phyloP scores from a whole-genome alignment of 192 early-diverging fungal species.

The Rhizophagus clarus region DNA sequence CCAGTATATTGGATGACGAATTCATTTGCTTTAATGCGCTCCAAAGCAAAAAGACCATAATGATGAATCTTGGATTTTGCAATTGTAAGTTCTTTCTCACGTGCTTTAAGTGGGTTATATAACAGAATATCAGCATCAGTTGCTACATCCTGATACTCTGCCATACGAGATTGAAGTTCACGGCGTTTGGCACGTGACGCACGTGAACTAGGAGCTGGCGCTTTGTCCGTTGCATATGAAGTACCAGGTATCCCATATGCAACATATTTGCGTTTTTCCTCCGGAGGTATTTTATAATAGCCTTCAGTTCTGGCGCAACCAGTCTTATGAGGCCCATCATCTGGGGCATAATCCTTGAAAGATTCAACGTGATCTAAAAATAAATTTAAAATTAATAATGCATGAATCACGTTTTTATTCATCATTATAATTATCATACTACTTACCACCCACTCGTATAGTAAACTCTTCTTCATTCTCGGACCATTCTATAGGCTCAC shows the following conservation, averaged over 20 bases:
- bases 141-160: neutral
- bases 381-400: neutral
- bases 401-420: neutral
- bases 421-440: neutral
- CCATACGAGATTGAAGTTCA: slow-evolving; percentile 36
- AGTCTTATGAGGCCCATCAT: slow-evolving; percentile 44
- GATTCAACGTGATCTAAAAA: neutral
- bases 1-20: slow-evolving; percentile 99
- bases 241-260: slow-evolving; percentile 43
- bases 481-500: neutral
- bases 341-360: slow-evolving; percentile 1
- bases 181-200: slow-evolving; percentile 9
- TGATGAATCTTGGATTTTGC: slow-evolving; percentile 95
- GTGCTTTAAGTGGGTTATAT: slow-evolving; percentile 91
- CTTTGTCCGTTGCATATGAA: slow-evolving; percentile 4
- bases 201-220: slow-evolving; percentile 11
- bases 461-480: neutral
- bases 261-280: slow-evolving; percentile 68
- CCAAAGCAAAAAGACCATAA: slow-evolving; percentile 96
- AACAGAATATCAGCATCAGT: slow-evolving; percentile 64
- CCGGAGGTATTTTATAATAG: slow-evolving; percentile 67
- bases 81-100: slow-evolving; percentile 90
- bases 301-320: slow-evolving; percentile 87
- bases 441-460: neutral
- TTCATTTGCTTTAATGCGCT: slow-evolving; percentile 89